Base-by-base conservation (phyloP, 2,329 filamentous ascomycete species). In the Alternaria sp. region DNA sequence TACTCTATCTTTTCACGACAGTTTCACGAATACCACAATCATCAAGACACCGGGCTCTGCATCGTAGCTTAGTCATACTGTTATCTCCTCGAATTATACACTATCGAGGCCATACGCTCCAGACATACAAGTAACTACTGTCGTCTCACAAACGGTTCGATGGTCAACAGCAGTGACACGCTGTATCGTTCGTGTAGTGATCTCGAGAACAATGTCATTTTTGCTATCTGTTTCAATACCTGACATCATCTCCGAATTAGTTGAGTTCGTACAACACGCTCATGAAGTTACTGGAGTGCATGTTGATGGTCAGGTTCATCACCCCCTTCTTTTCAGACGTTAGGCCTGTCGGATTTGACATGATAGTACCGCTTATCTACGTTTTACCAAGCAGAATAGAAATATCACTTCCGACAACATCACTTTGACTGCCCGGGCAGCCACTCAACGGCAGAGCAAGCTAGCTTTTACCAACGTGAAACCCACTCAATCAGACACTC, bases 161-260 rank as follows among this genome's bases (percentile, higher is more conserved):
- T n/a, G n/a, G n/a, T n/a, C n/a, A n/a, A n/a, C n/a, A n/a, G n/a
- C n/a, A n/a, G n/a, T n/a, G n/a, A n/a, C n/a, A n/a, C n/a, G n/a
- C n/a, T n/a, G n/a, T n/a, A n/a, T n/a, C n/a, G n/a, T n/a, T n/a
- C n/a, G n/a, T n/a, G n/a, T n/a, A n/a, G n/a, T n/a, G n/a, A n/a
- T n/a, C n/a, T n/a, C n/a, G n/a, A n/a, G n/a, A n/a, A n/a, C n/a
- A 3, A 40, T 5, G 9, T 40, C n/a, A 3, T 3, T 17, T 1
- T 17, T 11, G 9, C 8, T 17, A 0, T 40, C 36, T 17, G 1
- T 17, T 1, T 3, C 36, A 40, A 17, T 3, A 11, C 1, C 15
- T n/a, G 4, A 40, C 2, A 17, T n/a, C 3, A 40, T 17, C 2
- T 9, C 5, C n/a, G 0, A 17, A 0, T 1, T 11, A 0, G n/a